Base-by-base conservation (phyloP, 129 eudicot species). In the Pseudognaphalium luteoalbum region DNA sequence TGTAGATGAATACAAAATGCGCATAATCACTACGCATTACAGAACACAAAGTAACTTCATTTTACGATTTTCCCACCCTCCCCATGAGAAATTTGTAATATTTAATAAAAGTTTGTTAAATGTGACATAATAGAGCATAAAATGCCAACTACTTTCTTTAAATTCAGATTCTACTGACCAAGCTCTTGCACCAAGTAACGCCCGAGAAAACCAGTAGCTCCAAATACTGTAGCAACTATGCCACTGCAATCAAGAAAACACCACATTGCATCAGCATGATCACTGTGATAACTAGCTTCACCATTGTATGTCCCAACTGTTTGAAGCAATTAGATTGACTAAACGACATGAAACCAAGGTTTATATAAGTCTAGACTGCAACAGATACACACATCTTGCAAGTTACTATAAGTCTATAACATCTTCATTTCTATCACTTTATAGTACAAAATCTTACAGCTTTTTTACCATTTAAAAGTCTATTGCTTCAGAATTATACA, bases 131-230 rank as follows among this genome's bases (percentile, higher is more conserved):
- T 72, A 72, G 28, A 71, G 57, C 66, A 79, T 37, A 7, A 22
- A 52, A 59, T 39, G 20, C 19, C 19, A 68, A 58, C 28, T 69
- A 71, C 50, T 41, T 68, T 21, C 54, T 19, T 4, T 29, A 20
- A 22, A 60, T 64, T 52, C n/a, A 20, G 41, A 29, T 74, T 30
- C 2, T 35, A 88, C 96, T 75, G 62, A 91, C 98, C 98, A 72
- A 94, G 96, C 76, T 91, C 93, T 80, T 91, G 98, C 82, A 94
- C 98, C 77, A 94, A 75, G 76, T 94, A 94, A 63, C 98, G 91
- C 30, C 98, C 98, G 47, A 94, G 96, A 80, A 94, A 94, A 63
- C 98, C 98, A 50, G 98, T 94, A 17, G 98, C 93, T 77, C 98
- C 98, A 78, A 94, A 94, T 25, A 94, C 98, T 28, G 98, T 80